These are phyloP conservation scores for Zymoseptoria brevis DNA, from an alignment of 2,329 filamentous ascomycete species.

Conservation along the genomic window DNA sequence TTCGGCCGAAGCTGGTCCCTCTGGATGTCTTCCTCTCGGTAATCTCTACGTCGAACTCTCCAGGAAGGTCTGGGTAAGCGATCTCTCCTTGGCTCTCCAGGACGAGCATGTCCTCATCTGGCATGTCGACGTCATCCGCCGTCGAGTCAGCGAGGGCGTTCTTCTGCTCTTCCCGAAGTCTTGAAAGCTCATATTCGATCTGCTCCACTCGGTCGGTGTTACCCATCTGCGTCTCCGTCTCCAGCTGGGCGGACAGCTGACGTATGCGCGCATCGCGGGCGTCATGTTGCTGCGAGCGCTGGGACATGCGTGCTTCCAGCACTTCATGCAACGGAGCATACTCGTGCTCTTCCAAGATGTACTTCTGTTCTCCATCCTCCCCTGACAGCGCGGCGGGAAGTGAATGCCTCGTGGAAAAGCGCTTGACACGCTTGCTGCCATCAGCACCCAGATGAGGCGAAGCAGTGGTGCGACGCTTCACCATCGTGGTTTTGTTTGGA, in stretches of 20 bases:
- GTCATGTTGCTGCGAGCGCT: conserved; percentile 34
- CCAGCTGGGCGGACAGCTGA: conserved; percentile 5
- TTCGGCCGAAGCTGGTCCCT: neutral
- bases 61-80: conserved; percentile 21
- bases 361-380: conserved; percentile 13
- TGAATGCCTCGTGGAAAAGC: conserved; percentile 25
- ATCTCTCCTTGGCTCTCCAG: conserved; percentile 24
- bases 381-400: conserved; percentile 23
- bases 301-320: conserved; percentile 27
- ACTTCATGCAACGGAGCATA: conserved; percentile 26
- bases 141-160: conserved; percentile 26
- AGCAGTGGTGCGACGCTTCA: conserved; percentile 27
- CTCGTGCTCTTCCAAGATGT: conserved; percentile 21
- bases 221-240: neutral
- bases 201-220: conserved; percentile 19
- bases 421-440: conserved; percentile 15
- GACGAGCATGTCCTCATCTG: conserved; percentile 28
- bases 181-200: conserved; percentile 7
- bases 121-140: conserved; percentile 21
- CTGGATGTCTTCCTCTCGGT: neutral
- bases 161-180: conserved; percentile 27
- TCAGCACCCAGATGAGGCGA: conserved; percentile 17
- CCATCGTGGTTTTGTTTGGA: conserved; percentile 21
- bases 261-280: conserved; percentile 20
- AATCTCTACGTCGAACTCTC: neutral